These are phyloP conservation scores for Penicillium italicum DNA, from an alignment of 2,329 filamentous ascomycete species.

Conservation along the genomic window DNA sequence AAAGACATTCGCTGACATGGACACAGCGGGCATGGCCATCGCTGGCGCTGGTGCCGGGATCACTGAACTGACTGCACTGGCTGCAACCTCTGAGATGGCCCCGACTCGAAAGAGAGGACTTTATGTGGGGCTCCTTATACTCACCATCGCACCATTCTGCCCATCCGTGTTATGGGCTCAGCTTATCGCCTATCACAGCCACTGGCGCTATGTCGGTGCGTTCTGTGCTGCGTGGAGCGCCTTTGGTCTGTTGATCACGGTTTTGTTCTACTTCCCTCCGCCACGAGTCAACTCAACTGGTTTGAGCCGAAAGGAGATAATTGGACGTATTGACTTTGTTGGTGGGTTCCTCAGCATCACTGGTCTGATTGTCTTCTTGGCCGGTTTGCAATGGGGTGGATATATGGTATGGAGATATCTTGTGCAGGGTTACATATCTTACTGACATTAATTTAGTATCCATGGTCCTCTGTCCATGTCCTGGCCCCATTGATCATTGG, in stretches of 20 bases:
- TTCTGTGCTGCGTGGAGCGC: slow-evolving; percentile 44
- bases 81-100: slow-evolving; percentile 65
- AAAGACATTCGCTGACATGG: background rate
- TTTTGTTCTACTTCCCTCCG: slow-evolving; percentile 47
- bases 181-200: slow-evolving; percentile 48
- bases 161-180: slow-evolving; percentile 62
- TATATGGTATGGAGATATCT: slow-evolving; percentile 35
- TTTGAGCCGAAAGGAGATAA: slow-evolving; percentile 37
- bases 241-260: slow-evolving; percentile 42
- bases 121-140: slow-evolving; percentile 59
- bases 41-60: slow-evolving; percentile 64
- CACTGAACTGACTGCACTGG: slow-evolving; percentile 65
- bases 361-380: slow-evolving; percentile 49
- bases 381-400: slow-evolving; percentile 53
- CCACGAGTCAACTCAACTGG: slow-evolving; percentile 42
- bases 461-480: slow-evolving; percentile 46
- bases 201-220: slow-evolving; percentile 45
- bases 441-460: slow-evolving; percentile 32
- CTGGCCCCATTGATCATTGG: slow-evolving; percentile 47
- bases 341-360: slow-evolving; percentile 48
- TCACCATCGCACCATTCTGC: slow-evolving; percentile 61
- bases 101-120: slow-evolving; percentile 62
- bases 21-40: slow-evolving; percentile 53
- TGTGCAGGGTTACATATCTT: slow-evolving; percentile 1
- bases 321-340: slow-evolving; percentile 50